Evolutionary conservation across 768 basidiomycete genomes (phyloP).

Genomic region (Mycena belliarum): DNA sequence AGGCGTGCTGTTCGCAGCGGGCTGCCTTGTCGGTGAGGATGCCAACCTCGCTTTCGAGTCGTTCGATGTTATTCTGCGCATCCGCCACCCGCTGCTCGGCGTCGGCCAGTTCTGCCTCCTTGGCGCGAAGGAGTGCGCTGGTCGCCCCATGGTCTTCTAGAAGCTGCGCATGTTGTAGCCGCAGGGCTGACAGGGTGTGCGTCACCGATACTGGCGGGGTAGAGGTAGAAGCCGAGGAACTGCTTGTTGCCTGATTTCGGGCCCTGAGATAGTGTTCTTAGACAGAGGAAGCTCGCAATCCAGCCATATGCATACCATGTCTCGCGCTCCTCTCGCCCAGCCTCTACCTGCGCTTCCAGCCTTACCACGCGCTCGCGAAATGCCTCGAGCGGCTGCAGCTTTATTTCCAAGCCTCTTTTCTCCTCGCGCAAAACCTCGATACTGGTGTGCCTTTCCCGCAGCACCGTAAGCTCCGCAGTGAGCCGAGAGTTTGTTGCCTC

Average conservation of each 20-base stretch:
- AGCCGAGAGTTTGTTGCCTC: conserved; percentile 62
- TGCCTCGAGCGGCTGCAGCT: conserved; percentile 49
- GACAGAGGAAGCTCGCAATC: not conserved
- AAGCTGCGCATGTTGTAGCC: conserved; percentile 60
- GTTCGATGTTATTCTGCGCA: conserved; percentile 31
- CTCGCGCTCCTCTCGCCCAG: conserved; percentile 54
- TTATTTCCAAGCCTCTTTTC: conserved; percentile 62
- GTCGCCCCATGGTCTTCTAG: conserved; percentile 70
- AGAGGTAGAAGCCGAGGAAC: conserved; percentile 25
- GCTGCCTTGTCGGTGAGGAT: conserved; percentile 38
- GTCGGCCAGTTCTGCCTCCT: conserved; percentile 53
- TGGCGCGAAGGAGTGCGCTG: conserved; percentile 49
- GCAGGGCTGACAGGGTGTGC: conserved; percentile 58
- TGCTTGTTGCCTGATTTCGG: conserved; percentile 31
- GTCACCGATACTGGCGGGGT: conserved; percentile 54
- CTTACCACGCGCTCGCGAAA: conserved; percentile 54
- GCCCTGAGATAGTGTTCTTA: conserved; percentile 14
- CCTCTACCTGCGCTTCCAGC: conserved; percentile 69
- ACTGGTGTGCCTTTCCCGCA: conserved; percentile 58
- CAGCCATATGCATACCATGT: conserved; percentile 47
- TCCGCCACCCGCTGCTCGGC: conserved; percentile 39
- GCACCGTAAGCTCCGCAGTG: conserved; percentile 49
- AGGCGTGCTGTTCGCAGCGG: conserved; percentile 32
- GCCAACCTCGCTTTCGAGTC: conserved; percentile 38
- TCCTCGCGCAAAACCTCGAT: conserved; percentile 76